Evolutionary conservation across 805 yeast species (phyloP).

Genomic region (Candida silvatica): DNA sequence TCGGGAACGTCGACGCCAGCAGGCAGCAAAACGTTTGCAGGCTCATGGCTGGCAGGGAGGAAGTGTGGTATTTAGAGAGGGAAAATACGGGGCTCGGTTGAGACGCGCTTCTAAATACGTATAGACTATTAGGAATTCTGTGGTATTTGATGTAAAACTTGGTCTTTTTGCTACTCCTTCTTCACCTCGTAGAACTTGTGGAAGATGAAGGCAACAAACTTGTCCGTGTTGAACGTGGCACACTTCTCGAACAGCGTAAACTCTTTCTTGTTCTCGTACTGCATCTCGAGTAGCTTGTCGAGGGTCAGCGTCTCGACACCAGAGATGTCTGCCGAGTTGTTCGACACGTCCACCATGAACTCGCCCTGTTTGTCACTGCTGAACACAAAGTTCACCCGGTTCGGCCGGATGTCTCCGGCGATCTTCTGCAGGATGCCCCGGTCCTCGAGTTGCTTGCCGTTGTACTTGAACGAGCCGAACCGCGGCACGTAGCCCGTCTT

Average conservation of each 20-base stretch:
- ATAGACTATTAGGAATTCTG: too few species aligned
- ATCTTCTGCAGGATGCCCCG: slow-evolving; percentile 12
- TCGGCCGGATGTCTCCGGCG: slow-evolving; percentile 6
- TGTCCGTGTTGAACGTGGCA: slow-evolving; percentile 61
- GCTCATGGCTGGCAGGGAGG: background rate
- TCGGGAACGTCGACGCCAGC: slow-evolving; percentile 39
- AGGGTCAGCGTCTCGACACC: slow-evolving; percentile 44
- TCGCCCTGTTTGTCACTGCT: slow-evolving; percentile 67
- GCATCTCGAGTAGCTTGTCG: slow-evolving; percentile 64
- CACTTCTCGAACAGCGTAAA: slow-evolving; percentile 57
- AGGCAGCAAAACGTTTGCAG: slow-evolving; percentile 23
- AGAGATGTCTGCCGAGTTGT: slow-evolving; percentile 23
- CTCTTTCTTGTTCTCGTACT: slow-evolving; percentile 54
- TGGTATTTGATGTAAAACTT: too few species aligned
- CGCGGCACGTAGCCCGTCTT: slow-evolving; percentile 58
- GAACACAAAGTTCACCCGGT: slow-evolving; percentile 66
- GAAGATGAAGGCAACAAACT: slow-evolving; percentile 61
- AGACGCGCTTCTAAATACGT: too few species aligned
- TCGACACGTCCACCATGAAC: slow-evolving; percentile 68
- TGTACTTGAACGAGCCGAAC: slow-evolving; percentile 72
- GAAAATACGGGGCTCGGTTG: too few species aligned
- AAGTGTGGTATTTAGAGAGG: background rate
- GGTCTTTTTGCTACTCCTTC: too few species aligned
- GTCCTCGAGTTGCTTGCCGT: slow-evolving; percentile 68
- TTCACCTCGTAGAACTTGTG: slow-evolving; percentile 57